Conservation (phyloP, 1,284 basidiomycete genomes). For the Leccinum variabile region DNA sequence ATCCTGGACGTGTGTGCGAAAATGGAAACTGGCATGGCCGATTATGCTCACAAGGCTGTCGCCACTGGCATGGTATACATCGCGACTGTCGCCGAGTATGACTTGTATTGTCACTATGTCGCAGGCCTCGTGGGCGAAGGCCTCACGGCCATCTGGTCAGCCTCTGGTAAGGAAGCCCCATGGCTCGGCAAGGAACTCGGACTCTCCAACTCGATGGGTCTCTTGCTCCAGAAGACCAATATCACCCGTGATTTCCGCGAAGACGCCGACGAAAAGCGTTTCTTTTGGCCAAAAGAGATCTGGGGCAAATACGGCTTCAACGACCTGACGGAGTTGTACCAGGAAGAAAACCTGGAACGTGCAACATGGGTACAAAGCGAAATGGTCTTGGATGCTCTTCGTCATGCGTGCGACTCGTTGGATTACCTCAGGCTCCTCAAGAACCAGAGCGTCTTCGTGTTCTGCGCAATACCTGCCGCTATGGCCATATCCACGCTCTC, state of each 20-base stretch:
- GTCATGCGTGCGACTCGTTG: conserved; percentile 82
- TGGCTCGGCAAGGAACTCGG: conserved; percentile 83
- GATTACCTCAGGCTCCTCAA: conserved; percentile 89
- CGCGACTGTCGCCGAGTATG: conserved; percentile 81
- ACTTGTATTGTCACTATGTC: conserved; percentile 98
- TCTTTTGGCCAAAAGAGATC: conserved; percentile 95
- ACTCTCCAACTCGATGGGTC: conserved; percentile 94
- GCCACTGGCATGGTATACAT: conserved; percentile 70
- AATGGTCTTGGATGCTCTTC: conserved; percentile 89
- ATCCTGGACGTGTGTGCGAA: conserved; percentile 83
- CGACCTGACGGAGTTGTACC: conserved; percentile 64
- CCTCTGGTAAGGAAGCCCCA: conserved; percentile 80
- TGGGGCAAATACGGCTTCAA: conserved; percentile 81
- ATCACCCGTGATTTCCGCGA: conserved; percentile 96
- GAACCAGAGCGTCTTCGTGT: conserved; percentile 95
- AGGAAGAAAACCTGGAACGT: conserved; percentile 48
- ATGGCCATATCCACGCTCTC: conserved; percentile 97
- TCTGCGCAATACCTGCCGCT: conserved; percentile 92
- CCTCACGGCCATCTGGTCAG: conserved; percentile 86
- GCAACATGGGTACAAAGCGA: conserved; percentile 82
- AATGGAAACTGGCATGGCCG: conserved; percentile 96
- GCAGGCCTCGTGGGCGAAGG: conserved; percentile 98
- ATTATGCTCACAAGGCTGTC: conserved; percentile 84
- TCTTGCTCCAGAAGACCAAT: conserved; percentile 97
- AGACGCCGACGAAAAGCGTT: conserved; percentile 70